Evolutionary conservation across 345 rosid species (phyloP).

Genomic region (Populus tremula): DNA sequence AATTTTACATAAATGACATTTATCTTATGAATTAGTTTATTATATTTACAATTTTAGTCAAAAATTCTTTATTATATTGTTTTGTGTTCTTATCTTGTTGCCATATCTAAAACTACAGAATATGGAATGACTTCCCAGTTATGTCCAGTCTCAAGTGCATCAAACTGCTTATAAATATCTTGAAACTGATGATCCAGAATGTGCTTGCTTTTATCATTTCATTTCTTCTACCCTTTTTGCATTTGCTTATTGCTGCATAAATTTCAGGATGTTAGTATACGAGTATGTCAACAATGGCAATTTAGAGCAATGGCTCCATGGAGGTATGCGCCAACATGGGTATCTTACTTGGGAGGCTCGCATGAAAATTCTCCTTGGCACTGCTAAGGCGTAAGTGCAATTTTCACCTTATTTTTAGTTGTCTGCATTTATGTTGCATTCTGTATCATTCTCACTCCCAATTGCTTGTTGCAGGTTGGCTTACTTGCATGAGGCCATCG

Average conservation of each 20-base stretch:
- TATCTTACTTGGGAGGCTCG: conserved; percentile 94
- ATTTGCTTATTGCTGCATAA: neutral
- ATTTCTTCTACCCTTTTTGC: neutral
- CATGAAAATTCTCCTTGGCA: conserved; percentile 77
- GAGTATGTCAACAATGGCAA: conserved; percentile 93
- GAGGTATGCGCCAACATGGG: conserved; percentile 70
- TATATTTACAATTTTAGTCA: neutral
- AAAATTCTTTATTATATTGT: neutral
- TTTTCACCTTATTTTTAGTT: conserved; percentile 3
- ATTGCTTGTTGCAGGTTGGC: conserved; percentile 49
- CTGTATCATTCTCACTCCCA: conserved; percentile 9
- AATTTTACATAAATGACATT: too few relatives aligned
- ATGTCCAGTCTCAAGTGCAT: neutral
- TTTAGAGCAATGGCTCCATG: conserved; percentile 94
- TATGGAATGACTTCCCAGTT: neutral
- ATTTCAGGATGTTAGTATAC: conserved; percentile 67
- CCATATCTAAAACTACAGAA: neutral
- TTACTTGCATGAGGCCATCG: conserved; percentile 95
- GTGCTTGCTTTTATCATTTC: neutral
- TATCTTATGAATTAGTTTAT: neutral
- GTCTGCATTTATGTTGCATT: neutral
- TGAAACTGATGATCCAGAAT: neutral
- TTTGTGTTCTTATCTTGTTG: neutral
- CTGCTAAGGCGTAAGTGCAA: conserved; percentile 82
- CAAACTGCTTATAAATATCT: neutral